A percentile compares a stretch with the other conserved stretches of the same genome.
Evolutionary conservation across 306 rosid genomes (phyloP).

Genomic region (Morella rubra): DNA sequence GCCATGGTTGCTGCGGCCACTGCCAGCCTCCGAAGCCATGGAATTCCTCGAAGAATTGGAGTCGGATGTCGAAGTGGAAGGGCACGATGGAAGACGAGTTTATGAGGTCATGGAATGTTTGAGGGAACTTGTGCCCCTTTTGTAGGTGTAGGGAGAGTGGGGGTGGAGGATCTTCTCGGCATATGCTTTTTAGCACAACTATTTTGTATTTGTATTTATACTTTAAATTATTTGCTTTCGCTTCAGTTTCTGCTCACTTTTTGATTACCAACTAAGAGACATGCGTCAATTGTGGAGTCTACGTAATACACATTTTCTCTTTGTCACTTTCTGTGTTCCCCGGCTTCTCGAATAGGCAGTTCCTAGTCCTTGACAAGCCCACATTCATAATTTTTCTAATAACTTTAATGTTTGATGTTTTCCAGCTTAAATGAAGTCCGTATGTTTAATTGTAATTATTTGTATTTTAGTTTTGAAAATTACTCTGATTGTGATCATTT

Average conservation of each 20-base stretch:
- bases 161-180: slow-evolving; percentile 34
- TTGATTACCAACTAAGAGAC: background rate
- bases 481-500: too few species aligned
- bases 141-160: slow-evolving; percentile 24
- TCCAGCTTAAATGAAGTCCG: background rate
- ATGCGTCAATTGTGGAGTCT: background rate
- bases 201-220: background rate
- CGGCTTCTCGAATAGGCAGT: background rate
- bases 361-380: background rate
- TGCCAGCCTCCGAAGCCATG: background rate
- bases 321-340: background rate
- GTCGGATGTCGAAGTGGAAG: background rate
- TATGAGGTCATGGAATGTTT: background rate
- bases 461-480: too few species aligned
- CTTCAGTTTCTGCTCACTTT: background rate
- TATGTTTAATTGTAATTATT: too few species aligned
- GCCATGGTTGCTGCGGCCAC: background rate
- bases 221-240: background rate
- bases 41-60: background rate
- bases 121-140: slow-evolving; percentile 14
- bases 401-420: background rate
- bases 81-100: background rate
- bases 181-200: slow-evolving; percentile 22
- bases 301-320: background rate
- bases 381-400: background rate